Conservation (phyloP, 306 rosid genomes). For the Cucurbita ficifolia region DNA sequence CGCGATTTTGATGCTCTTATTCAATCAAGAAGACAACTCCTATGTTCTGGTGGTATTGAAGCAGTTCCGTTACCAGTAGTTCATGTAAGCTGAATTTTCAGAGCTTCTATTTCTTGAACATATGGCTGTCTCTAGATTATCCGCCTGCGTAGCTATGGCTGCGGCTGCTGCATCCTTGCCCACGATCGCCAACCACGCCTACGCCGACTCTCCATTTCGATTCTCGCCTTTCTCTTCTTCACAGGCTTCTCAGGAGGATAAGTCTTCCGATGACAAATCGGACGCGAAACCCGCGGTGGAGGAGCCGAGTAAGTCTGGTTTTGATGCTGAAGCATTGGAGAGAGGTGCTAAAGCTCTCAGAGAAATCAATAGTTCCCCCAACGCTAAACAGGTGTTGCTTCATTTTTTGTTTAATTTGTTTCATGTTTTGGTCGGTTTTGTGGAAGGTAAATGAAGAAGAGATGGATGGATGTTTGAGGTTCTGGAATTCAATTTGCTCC, state of each 20-base stretch:
- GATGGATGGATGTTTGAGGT: background rate
- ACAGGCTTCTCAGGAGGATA: constrained; percentile 17
- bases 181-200: constrained; percentile 31
- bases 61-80: background rate
- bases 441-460: background rate
- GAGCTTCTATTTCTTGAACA: constrained; percentile 17
- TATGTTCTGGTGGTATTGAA: background rate
- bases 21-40: background rate
- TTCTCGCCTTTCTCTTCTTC: constrained; percentile 37
- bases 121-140: constrained; percentile 49
- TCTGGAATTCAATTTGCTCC: background rate
- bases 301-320: constrained; percentile 62
- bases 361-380: constrained; percentile 51
- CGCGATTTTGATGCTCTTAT: background rate
- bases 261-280: constrained; percentile 24
- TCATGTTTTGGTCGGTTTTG: background rate
- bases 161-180: constrained; percentile 55
- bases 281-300: constrained; percentile 33
- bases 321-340: constrained; percentile 74
- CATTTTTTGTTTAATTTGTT: background rate
- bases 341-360: constrained; percentile 88
- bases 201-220: constrained; percentile 53
- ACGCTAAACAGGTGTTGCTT: constrained; percentile 42
- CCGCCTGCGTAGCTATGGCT: constrained; percentile 50
- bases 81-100: background rate